Evolutionary conservation across 2,329 filamentous ascomycete genomes (phyloP).

Genomic region (Nannizzia gypsea): DNA sequence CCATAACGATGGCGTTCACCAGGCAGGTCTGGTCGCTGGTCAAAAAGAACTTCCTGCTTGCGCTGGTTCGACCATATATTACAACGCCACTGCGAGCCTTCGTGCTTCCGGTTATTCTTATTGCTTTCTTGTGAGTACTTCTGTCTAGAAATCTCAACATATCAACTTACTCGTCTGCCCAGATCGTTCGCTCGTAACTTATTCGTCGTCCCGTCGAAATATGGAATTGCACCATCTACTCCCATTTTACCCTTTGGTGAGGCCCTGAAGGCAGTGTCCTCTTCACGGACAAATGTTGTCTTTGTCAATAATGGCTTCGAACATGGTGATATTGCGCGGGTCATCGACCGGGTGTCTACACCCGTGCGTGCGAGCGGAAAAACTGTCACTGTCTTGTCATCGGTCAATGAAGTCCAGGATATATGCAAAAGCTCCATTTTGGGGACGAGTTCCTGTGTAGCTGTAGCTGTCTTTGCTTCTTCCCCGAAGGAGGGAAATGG

Average conservation of each 20-base stretch:
- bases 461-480: slow-evolving; percentile 60
- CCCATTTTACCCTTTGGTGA: slow-evolving; percentile 53
- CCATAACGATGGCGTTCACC: slow-evolving; percentile 22
- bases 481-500: slow-evolving; percentile 59
- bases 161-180: slow-evolving; percentile 15
- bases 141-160: background rate
- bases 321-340: slow-evolving; percentile 58
- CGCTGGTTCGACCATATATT: slow-evolving; percentile 42
- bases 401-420: slow-evolving; percentile 47
- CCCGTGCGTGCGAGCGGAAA: slow-evolving; percentile 36
- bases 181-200: slow-evolving; percentile 65
- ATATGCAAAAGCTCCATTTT: slow-evolving; percentile 53
- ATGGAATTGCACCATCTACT: slow-evolving; percentile 54
- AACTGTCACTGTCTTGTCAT: slow-evolving; percentile 41
- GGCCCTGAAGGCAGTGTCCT: slow-evolving; percentile 47
- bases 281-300: slow-evolving; percentile 55
- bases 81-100: slow-evolving; percentile 46
- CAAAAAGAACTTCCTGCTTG: slow-evolving; percentile 46
- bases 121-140: slow-evolving; percentile 30
- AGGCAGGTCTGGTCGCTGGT: slow-evolving; percentile 46
- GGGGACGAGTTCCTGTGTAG: slow-evolving; percentile 61
- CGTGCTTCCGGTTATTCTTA: slow-evolving; percentile 44
- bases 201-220: slow-evolving; percentile 65
- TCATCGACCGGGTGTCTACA: slow-evolving; percentile 53
- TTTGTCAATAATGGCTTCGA: slow-evolving; percentile 65